phyloP scores from a whole-genome alignment of 2,329 filamentous ascomycete species.

The Sarocladiaceae sp. region DNA sequence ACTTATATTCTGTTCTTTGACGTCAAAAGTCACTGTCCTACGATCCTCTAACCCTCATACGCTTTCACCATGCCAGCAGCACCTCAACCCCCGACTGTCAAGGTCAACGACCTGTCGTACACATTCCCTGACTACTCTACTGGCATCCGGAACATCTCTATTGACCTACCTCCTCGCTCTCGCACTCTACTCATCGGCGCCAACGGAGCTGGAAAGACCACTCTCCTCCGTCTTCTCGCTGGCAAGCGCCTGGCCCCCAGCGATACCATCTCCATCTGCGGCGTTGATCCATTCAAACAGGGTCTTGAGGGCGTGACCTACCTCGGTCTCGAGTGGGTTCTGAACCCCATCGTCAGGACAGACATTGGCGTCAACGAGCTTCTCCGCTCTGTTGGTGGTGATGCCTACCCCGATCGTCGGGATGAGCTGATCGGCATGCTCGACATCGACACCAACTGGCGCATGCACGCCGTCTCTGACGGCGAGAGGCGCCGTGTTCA shows the following conservation, averaged over 20 bases:
- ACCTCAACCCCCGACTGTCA: constrained; percentile 52
- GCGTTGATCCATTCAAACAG: constrained; percentile 86
- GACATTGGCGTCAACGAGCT: constrained; percentile 90
- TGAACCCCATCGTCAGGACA: constrained; percentile 91
- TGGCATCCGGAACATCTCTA: constrained; percentile 67
- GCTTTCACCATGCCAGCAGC: constrained; percentile 19
- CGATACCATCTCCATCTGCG: constrained; percentile 67
- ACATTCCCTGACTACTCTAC: constrained; percentile 77
- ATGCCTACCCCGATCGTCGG: constrained; percentile 71
- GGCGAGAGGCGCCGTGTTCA: constrained; percentile 89
- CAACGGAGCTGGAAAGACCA: constrained; percentile 97
- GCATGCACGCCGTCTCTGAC: constrained; percentile 92
- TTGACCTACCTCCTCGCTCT: constrained; percentile 74
- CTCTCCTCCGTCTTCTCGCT: constrained; percentile 85
- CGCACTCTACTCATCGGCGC: constrained; percentile 90
- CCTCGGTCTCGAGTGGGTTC: constrained; percentile 94
- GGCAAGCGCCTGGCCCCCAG: constrained; percentile 87
- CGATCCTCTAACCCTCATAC: background rate
- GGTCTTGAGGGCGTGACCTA: constrained; percentile 92
- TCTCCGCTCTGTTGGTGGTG: constrained; percentile 76
- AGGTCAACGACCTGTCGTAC: constrained; percentile 74
- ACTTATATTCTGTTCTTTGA: background rate
- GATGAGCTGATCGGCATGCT: constrained; percentile 84
- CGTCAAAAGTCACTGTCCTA: background rate
- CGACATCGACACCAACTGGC: constrained; percentile 87